Percentiles rank a stretch among this genome's conserved stretches.
These are phyloP conservation scores for Phytophthora macrochlamydospora DNA, from an alignment of 352 stramenopile species.

Conservation along the genomic window DNA sequence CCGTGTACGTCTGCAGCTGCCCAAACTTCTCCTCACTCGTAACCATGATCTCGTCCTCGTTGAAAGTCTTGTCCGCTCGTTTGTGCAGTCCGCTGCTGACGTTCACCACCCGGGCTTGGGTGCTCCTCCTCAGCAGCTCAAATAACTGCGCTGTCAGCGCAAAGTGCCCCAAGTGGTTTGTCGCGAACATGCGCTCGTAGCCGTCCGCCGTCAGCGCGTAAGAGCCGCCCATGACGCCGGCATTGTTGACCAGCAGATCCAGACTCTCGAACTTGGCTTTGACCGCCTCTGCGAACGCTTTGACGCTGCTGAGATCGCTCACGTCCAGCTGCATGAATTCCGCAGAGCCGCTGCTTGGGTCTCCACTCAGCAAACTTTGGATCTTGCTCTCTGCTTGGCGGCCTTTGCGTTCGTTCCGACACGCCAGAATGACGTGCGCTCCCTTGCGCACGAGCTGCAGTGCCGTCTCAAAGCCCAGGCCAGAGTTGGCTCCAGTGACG, in stretches of 20 bases:
- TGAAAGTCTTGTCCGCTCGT: slow-evolving; percentile 18
- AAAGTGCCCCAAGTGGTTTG: slow-evolving; percentile 70
- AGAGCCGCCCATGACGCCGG: slow-evolving; percentile 52
- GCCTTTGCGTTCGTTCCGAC: slow-evolving; percentile 24
- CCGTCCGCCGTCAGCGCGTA: slow-evolving; percentile 42
- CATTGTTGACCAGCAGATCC: slow-evolving; percentile 75
- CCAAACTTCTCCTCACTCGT: slow-evolving; percentile 34
- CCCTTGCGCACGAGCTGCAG: slow-evolving; percentile 32
- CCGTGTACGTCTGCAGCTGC: slow-evolving; percentile 39
- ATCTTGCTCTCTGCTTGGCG: slow-evolving; percentile 28
- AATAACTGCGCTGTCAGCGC: slow-evolving; percentile 50
- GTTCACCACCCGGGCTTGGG: slow-evolving; percentile 34
- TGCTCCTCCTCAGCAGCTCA: slow-evolving; percentile 33
- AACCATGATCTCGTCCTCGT: slow-evolving; percentile 39
- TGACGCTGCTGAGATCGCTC: slow-evolving; percentile 41
- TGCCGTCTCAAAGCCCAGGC: slow-evolving; percentile 39
- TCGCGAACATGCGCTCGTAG: slow-evolving; percentile 59
- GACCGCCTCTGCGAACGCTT: slow-evolving; percentile 36
- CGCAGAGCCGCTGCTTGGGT: slow-evolving; percentile 17
- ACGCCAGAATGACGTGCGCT: slow-evolving; percentile 41
- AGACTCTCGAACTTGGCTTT: slow-evolving; percentile 32
- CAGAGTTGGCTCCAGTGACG: slow-evolving; percentile 42
- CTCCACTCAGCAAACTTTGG: slow-evolving; percentile 8
- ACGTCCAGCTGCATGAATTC: slow-evolving; percentile 58
- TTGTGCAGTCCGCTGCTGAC: slow-evolving; percentile 43